phyloP scores from a whole-genome alignment of 192 early-diverging fungal genomes.

The Powellomyces hirtus region DNA sequence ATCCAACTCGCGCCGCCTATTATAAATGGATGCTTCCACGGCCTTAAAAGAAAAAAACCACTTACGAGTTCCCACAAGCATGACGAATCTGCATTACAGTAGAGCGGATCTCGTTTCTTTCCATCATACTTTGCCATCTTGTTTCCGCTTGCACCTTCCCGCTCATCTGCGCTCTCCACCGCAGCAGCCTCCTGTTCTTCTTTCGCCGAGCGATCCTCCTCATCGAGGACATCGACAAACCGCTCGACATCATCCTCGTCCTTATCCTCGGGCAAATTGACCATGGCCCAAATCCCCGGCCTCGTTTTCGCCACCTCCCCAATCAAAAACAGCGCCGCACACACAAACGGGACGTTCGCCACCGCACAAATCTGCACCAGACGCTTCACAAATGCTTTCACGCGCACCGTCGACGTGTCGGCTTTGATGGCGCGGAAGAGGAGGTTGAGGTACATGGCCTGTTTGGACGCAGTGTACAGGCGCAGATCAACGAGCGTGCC shows the following conservation, averaged over 20 bases:
- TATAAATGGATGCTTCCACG: too few species aligned
- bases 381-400: conserved; percentile 87
- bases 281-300: conserved; percentile 60
- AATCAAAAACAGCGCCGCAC: conserved; percentile 79
- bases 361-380: conserved; percentile 68
- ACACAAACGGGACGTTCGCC: conserved; percentile 79
- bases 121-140: conserved; percentile 66
- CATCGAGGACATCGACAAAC: conserved; percentile 58
- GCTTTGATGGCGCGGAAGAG: conserved; percentile 79
- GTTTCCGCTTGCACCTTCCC: neutral
- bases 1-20: too few species aligned
- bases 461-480: conserved; percentile 73
- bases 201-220: conserved; percentile 23
- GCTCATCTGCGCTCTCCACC: neutral
- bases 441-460: conserved; percentile 91
- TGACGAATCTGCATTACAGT: conserved; percentile 72
- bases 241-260: conserved; percentile 61
- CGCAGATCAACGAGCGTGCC: conserved; percentile 83
- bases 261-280: conserved; percentile 69
- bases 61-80: conserved; percentile 91
- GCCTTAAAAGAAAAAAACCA: too few species aligned
- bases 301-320: conserved; percentile 62
- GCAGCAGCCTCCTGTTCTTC: conserved; percentile 26
- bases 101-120: conserved; percentile 83
- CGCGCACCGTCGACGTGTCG: conserved; percentile 64